Evolutionary conservation across 768 basidiomycete genomes (phyloP).

Genomic region (Favolaschia claudopus): DNA sequence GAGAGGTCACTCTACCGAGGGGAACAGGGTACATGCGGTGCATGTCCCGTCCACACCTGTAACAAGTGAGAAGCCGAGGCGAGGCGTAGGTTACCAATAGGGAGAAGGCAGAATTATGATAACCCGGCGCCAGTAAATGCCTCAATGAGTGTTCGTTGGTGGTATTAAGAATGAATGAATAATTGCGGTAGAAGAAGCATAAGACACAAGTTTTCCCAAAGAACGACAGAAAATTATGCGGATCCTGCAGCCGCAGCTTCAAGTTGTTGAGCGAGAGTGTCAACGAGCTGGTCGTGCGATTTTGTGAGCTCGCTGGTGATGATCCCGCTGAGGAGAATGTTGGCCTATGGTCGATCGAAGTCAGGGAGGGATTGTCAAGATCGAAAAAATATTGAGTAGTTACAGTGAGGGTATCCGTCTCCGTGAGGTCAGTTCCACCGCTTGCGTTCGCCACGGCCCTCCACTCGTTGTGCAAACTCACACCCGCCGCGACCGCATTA

Average conservation of each 20-base stretch:
- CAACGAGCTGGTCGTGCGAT: slow-evolving; percentile 22
- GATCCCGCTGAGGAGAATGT: slow-evolving; percentile 19
- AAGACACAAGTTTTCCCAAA: too few relatives aligned
- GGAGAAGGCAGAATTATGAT: too few relatives aligned
- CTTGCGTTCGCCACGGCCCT: slow-evolving; percentile 18
- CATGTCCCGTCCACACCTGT: too few relatives aligned
- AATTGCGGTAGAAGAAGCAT: too few relatives aligned
- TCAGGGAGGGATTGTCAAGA: not conserved
- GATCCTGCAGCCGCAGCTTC: slow-evolving; percentile 18
- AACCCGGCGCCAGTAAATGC: too few relatives aligned
- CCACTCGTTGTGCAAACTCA: slow-evolving; percentile 26
- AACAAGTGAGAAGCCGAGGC: too few relatives aligned
- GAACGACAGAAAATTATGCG: not conserved
- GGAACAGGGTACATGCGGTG: too few relatives aligned
- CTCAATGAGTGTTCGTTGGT: too few relatives aligned
- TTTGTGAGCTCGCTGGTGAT: slow-evolving; percentile 15
- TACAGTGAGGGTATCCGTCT: slow-evolving; percentile 26
- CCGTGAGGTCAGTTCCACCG: slow-evolving; percentile 25
- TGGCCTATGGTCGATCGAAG: slow-evolving; percentile 8
- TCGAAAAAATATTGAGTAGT: not conserved
- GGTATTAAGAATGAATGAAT: too few relatives aligned
- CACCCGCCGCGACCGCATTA: slow-evolving; percentile 21
- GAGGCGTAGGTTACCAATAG: too few relatives aligned
- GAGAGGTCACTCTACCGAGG: too few relatives aligned
- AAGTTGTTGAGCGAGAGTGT: slow-evolving; percentile 22